These are phyloP conservation scores for Blastobotrys elegans DNA, from an alignment of 1,139 yeast species.

Conservation along the genomic window DNA sequence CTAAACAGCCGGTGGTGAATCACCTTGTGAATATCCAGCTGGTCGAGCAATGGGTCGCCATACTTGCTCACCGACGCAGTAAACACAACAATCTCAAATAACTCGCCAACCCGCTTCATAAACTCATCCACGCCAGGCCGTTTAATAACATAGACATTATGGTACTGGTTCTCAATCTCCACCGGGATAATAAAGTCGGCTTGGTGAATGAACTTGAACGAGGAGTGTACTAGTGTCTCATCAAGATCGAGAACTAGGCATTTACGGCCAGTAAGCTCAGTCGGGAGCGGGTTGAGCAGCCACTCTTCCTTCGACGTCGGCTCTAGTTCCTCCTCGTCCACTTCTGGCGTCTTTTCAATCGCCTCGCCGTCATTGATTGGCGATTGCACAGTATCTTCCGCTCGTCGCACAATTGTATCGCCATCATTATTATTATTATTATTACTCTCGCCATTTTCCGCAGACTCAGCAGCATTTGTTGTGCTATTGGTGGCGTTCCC, in stretches of 20 bases:
- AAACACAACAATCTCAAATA: conserved; percentile 92
- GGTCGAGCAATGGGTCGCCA: conserved; percentile 92
- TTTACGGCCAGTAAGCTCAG: conserved; percentile 52
- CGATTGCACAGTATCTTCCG: conserved; percentile 5
- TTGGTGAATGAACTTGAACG: conserved; percentile 83
- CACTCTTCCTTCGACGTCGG: conserved; percentile 27
- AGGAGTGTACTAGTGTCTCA: conserved; percentile 93
- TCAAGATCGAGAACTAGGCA: conserved; percentile 90
- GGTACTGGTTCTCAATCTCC: conserved; percentile 83
- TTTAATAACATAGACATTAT: conserved; percentile 92
- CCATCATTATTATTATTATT: too few relatives aligned
- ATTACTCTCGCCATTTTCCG: background rate
- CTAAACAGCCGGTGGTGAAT: conserved; percentile 91
- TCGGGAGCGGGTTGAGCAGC: conserved; percentile 55
- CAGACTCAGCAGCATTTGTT: background rate
- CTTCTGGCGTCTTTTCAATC: conserved; percentile 5
- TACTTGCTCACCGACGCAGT: conserved; percentile 94
- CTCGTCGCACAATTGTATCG: conserved; percentile 9
- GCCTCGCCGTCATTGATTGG: conserved; percentile 5
- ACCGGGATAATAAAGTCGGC: conserved; percentile 96
- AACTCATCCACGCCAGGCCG: conserved; percentile 98
- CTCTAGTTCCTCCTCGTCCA: conserved; percentile 1
- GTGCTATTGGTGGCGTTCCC: too few relatives aligned
- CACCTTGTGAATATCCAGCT: conserved; percentile 64
- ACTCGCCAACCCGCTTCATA: conserved; percentile 71